Evolutionary conservation across 352 stramenopile genomes (phyloP).

Genomic region (Phytophthora sp.): DNA sequence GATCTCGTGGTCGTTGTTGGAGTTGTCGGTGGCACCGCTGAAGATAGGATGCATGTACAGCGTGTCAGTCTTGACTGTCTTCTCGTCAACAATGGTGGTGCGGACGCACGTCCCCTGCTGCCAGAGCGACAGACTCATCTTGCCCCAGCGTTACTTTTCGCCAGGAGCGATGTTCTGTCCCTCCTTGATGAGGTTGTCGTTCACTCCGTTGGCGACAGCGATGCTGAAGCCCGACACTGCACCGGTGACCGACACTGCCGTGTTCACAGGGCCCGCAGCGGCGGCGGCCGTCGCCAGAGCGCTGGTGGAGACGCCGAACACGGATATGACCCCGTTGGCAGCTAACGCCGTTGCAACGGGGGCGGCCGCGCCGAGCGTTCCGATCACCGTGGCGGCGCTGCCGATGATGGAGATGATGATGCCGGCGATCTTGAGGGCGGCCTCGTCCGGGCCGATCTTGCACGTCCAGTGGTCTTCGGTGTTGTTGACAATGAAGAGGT

Average conservation of each 20-base stretch:
- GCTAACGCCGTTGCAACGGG: slow-evolving; percentile 29
- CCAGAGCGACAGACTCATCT: slow-evolving; percentile 55
- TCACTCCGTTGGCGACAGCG: slow-evolving; percentile 39
- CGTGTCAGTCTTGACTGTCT: slow-evolving; percentile 42
- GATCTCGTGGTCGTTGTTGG: slow-evolving; percentile 51
- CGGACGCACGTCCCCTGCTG: slow-evolving; percentile 52
- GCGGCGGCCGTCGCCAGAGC: slow-evolving; percentile 24
- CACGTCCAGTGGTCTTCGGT: slow-evolving; percentile 41
- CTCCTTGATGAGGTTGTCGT: slow-evolving; percentile 40
- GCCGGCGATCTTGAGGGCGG: not conserved
- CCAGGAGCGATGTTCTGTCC: slow-evolving; percentile 41
- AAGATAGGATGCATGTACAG: slow-evolving; percentile 69
- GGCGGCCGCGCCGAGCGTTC: slow-evolving; percentile 35
- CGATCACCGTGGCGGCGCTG: slow-evolving; percentile 26
- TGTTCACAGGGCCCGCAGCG: slow-evolving; percentile 16
- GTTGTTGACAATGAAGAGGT: slow-evolving; percentile 57
- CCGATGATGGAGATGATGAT: slow-evolving; percentile 32
- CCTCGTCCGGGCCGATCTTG: slow-evolving; percentile 47
- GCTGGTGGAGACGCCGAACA: slow-evolving; percentile 40
- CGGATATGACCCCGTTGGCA: slow-evolving; percentile 33
- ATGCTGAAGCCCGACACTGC: slow-evolving; percentile 43
- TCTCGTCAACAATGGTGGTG: slow-evolving; percentile 46
- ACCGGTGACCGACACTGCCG: slow-evolving; percentile 24
- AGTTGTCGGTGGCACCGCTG: slow-evolving; percentile 46
- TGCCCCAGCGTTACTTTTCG: slow-evolving; percentile 39